These are phyloP conservation scores for Rosa lucieae DNA, from an alignment of 306 rosid species.

Conservation along the genomic window DNA sequence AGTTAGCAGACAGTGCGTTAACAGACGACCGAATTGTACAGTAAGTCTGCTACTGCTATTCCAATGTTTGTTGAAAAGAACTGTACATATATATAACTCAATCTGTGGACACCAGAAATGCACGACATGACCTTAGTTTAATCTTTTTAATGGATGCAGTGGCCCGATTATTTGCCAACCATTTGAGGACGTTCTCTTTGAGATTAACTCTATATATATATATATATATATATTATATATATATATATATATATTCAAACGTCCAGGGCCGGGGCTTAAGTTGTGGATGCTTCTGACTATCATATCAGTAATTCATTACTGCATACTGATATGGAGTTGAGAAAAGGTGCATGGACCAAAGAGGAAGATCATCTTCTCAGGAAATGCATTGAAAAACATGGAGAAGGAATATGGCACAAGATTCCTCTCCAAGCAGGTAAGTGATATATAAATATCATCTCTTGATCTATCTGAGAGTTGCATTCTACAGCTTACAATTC, in stretches of 20 bases:
- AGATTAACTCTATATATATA: not conserved
- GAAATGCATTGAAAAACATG: not conserved
- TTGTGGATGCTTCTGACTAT: not conserved
- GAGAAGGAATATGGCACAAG: conserved; percentile 13
- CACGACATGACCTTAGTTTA: no score
- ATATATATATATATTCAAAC: no score
- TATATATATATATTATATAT: not conserved
- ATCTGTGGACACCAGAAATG: no score
- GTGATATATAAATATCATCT: no score
- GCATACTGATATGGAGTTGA: not conserved
- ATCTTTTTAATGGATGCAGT: not conserved
- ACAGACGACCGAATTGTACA: no score
- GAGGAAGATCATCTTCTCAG: conserved; percentile 7
- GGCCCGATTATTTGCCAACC: no score
- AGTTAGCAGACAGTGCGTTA: no score
- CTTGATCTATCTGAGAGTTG: no score
- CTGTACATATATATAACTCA: not conserved
- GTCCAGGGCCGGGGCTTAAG: not conserved
- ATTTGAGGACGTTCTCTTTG: no score
- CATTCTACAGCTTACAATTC: no score
- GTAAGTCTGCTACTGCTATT: no score
- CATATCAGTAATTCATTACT: not conserved
- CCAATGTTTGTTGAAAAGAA: no score
- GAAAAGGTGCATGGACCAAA: conserved; percentile 1
- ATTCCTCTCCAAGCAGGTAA: not conserved